Conservation (phyloP, 768 basidiomycete species). For the Cyathus striatus region DNA sequence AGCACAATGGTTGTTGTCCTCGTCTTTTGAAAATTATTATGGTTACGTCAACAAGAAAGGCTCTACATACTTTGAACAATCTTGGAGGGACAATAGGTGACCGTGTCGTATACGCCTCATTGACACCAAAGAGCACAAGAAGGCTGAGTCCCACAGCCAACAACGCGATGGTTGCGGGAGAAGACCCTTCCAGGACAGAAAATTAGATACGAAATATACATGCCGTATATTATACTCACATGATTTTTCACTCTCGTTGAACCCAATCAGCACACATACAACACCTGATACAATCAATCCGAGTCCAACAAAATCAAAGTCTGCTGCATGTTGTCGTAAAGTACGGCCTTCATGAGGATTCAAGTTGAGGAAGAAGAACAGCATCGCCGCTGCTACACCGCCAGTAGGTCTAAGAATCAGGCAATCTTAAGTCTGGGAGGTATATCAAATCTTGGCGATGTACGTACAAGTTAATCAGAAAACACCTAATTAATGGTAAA, state of each 20-base stretch:
- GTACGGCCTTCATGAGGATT: conserved; percentile 65
- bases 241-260: conserved; percentile 61
- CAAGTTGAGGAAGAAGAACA: conserved; percentile 76
- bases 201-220: not conserved
- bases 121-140: conserved; percentile 45
- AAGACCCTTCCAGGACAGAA: conserved; percentile 41
- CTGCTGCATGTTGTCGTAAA: conserved; percentile 49
- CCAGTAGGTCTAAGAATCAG: conserved; percentile 56
- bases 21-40: conserved; percentile 35
- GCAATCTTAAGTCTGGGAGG: not conserved
- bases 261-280: conserved; percentile 66
- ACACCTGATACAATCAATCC: conserved; percentile 58
- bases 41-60: not conserved
- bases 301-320: conserved; percentile 74
- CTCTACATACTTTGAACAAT: conserved; percentile 53
- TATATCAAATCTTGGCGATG: not conserved
- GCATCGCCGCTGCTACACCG: conserved; percentile 51
- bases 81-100: conserved; percentile 74
- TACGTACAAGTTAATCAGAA: conserved; percentile 71
- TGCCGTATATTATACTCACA: conserved; percentile 38
- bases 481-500: conserved; percentile 42
- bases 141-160: conserved; percentile 53
- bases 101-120: conserved; percentile 57
- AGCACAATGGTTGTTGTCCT: conserved; percentile 65
- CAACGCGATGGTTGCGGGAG: conserved; percentile 54